A percentile compares a stretch with the other conserved stretches of the same genome.
These are phyloP conservation scores for Spathaspora boniae DNA, from an alignment of 805 yeast species.

Conservation along the genomic window DNA sequence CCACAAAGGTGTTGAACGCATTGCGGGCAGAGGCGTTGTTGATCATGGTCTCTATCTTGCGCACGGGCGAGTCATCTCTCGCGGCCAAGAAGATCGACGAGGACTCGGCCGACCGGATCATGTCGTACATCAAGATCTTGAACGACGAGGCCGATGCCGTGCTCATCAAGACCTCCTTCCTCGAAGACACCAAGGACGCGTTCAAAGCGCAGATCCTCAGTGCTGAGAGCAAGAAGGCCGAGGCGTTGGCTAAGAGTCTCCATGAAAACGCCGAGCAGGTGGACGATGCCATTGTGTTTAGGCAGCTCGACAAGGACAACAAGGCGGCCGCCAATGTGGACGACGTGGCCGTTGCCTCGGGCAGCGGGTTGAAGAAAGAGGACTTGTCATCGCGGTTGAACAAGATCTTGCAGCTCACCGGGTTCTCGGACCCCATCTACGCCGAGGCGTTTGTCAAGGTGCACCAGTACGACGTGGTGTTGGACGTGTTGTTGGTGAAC, in stretches of 20 bases:
- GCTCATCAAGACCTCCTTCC: slow-evolving; percentile 63
- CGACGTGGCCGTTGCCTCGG: slow-evolving; percentile 51
- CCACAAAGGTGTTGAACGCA: slow-evolving; percentile 66
- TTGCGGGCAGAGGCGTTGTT: slow-evolving; percentile 92
- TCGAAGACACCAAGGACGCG: slow-evolving; percentile 85
- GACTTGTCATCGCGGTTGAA: slow-evolving; percentile 74
- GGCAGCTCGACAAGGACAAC: slow-evolving; percentile 61
- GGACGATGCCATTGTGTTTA: slow-evolving; percentile 73
- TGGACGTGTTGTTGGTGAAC: slow-evolving; percentile 90
- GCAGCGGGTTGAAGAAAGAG: slow-evolving; percentile 48
- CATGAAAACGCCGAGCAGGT: slow-evolving; percentile 68
- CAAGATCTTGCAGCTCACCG: slow-evolving; percentile 92
- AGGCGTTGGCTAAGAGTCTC: slow-evolving; percentile 51
- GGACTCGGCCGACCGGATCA: slow-evolving; percentile 92
- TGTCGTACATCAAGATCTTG: slow-evolving; percentile 80
- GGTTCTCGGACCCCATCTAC: slow-evolving; percentile 95
- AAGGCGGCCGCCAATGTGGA: slow-evolving; percentile 25
- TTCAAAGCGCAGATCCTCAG: slow-evolving; percentile 66
- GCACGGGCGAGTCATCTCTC: slow-evolving; percentile 75
- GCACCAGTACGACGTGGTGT: slow-evolving; percentile 94
- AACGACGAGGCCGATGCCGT: slow-evolving; percentile 58
- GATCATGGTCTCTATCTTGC: slow-evolving; percentile 83
- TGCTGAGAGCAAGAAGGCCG: slow-evolving; percentile 57
- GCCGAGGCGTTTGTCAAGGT: slow-evolving; percentile 96
- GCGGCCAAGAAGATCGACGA: slow-evolving; percentile 83